A percentile compares a stretch with the other conserved stretches of the same genome.
Evolutionary conservation across 1,284 basidiomycete genomes (phyloP).

Genomic region (Ganoderma sinense): DNA sequence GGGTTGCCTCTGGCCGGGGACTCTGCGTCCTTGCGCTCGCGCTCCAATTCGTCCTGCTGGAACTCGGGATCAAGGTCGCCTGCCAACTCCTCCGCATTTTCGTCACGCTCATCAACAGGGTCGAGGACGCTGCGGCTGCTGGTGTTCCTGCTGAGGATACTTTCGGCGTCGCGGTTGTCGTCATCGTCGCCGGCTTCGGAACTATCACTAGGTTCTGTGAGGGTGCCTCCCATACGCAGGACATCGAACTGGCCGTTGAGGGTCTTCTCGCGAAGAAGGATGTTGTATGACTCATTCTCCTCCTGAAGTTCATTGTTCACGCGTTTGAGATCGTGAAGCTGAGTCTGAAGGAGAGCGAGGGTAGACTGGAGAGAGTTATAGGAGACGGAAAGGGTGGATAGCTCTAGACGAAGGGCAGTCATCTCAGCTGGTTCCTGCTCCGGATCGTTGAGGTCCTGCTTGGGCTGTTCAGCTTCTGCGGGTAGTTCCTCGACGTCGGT

Average conservation of each 20-base stretch:
- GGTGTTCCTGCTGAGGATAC: conserved; percentile 58
- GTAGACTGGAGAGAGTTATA: conserved; percentile 82
- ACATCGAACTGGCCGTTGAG: conserved; percentile 86
- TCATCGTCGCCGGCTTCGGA: conserved; percentile 60
- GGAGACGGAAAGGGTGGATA: conserved; percentile 83
- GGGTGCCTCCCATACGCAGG: conserved; percentile 64
- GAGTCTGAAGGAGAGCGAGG: conserved; percentile 75
- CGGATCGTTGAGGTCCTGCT: conserved; percentile 62
- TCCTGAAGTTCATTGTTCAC: conserved; percentile 87
- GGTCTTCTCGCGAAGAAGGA: conserved; percentile 88
- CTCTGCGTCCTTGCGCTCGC: conserved; percentile 36
- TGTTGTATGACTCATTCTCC: conserved; percentile 96
- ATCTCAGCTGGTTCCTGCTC: conserved; percentile 83
- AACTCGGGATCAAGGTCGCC: conserved; percentile 44
- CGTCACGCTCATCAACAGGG: conserved; percentile 42
- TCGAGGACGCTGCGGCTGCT: conserved; percentile 56
- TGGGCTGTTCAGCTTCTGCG: conserved; percentile 34
- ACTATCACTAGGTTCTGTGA: conserved; percentile 48
- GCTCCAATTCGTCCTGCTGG: conserved; percentile 38
- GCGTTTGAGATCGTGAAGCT: conserved; percentile 79
- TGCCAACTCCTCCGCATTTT: conserved; percentile 53
- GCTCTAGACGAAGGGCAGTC: conserved; percentile 78
- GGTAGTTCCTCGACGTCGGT: conserved; percentile 49
- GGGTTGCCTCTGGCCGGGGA: conserved; percentile 45
- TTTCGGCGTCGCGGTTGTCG: conserved; percentile 51